Evolutionary conservation across 2,329 filamentous ascomycete species (phyloP).

Genomic region (Pseudogymnoascus sp.): DNA sequence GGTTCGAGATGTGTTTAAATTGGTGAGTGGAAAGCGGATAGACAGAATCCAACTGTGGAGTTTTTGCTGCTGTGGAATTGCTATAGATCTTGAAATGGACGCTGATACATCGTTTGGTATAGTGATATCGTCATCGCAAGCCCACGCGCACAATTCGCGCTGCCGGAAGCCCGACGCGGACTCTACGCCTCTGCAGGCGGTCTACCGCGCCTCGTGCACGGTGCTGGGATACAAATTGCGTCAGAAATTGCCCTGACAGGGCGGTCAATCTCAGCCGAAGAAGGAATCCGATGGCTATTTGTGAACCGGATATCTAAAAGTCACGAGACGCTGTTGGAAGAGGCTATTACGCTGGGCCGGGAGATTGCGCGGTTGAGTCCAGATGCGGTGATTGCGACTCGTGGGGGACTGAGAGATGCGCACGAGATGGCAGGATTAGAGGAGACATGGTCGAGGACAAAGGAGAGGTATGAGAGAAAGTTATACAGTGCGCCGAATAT

Average conservation of each 20-base stretch:
- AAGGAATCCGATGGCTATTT: constrained; percentile 24
- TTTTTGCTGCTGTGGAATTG: not conserved
- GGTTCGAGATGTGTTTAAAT: constrained; percentile 47
- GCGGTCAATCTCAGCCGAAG: constrained; percentile 20
- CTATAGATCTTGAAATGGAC: constrained; percentile 15
- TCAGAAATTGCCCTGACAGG: constrained; percentile 28
- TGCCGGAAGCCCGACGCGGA: constrained; percentile 50
- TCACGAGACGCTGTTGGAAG: constrained; percentile 27
- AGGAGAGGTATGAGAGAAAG: constrained; percentile 33
- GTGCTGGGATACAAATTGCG: constrained; percentile 27
- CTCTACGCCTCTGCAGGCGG: constrained; percentile 49
- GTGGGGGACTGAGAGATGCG: constrained; percentile 27
- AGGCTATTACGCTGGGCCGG: constrained; percentile 25
- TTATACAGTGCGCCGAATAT: constrained; percentile 39
- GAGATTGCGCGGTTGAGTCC: constrained; percentile 28
- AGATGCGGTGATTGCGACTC: constrained; percentile 29
- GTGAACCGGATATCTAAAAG: constrained; percentile 21
- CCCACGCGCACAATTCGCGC: constrained; percentile 40
- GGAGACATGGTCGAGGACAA: constrained; percentile 31
- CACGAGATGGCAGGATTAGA: constrained; percentile 36
- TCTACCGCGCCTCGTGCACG: constrained; percentile 28
- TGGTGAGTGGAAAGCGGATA: constrained; percentile 32
- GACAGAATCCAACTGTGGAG: not conserved
- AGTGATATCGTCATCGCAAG: constrained; percentile 50
- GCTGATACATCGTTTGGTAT: constrained; percentile 27